Conservation (phyloP, 352 stramenopile species). For the Salisapilia sapeloensis region DNA sequence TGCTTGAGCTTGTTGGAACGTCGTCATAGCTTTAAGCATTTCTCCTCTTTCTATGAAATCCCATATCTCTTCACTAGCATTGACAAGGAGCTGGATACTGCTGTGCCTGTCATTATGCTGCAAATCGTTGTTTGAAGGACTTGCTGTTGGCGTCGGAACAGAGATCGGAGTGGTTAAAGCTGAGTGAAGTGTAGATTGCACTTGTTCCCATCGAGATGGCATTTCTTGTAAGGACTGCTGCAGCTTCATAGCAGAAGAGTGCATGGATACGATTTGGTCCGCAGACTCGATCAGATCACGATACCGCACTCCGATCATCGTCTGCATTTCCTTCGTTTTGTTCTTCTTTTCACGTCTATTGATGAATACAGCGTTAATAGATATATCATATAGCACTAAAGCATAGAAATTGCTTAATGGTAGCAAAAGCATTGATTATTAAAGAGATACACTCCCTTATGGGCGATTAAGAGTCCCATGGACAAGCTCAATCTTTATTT, state of each 20-base stretch:
- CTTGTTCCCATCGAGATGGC: conserved; percentile 57
- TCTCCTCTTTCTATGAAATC: conserved; percentile 43
- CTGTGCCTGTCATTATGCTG: background rate
- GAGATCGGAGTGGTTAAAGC: conserved; percentile 10
- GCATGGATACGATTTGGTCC: conserved; percentile 87
- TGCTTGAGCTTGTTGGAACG: conserved; percentile 20
- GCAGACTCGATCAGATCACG: conserved; percentile 87
- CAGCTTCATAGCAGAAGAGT: conserved; percentile 69
- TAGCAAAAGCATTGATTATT: too few species aligned
- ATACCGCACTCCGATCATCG: conserved; percentile 86
- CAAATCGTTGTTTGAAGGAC: conserved; percentile 1
- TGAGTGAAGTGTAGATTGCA: conserved; percentile 20
- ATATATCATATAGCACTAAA: too few species aligned
- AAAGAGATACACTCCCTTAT: too few species aligned
- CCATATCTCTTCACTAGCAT: conserved; percentile 52
- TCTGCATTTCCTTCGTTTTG: conserved; percentile 84
- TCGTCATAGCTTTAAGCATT: conserved; percentile 20
- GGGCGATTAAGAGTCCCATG: too few species aligned
- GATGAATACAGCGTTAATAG: too few species aligned
- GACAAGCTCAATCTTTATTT: too few species aligned
- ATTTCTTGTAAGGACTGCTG: conserved; percentile 72
- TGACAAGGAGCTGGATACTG: conserved; percentile 17
- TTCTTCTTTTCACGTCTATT: conserved; percentile 59
- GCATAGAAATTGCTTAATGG: too few species aligned
- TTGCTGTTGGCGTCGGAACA: conserved; percentile 2